These are phyloP conservation scores for Wolfiporia cocos DNA, from an alignment of 1,284 basidiomycete genomes.

Conservation along the genomic window DNA sequence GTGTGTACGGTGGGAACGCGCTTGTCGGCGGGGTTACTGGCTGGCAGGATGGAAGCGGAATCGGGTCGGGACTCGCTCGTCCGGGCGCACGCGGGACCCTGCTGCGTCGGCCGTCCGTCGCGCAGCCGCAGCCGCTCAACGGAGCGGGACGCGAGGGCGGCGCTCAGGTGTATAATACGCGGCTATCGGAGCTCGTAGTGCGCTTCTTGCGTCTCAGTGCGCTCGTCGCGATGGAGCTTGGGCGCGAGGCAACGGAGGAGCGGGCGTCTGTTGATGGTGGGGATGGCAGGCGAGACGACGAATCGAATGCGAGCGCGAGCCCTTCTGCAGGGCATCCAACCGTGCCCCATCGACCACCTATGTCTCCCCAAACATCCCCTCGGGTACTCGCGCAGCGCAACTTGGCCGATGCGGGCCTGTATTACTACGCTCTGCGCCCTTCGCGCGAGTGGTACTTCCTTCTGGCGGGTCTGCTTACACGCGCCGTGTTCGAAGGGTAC, in stretches of 20 bases:
- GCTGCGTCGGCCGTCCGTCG: slow-evolving; percentile 38
- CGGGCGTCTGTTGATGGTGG: slow-evolving; percentile 26
- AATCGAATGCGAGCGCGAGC: background rate
- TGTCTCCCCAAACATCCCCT: slow-evolving; percentile 21
- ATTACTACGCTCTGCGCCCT: slow-evolving; percentile 50
- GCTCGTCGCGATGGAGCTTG: slow-evolving; percentile 66
- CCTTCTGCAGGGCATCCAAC: background rate
- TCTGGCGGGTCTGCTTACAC: slow-evolving; percentile 66
- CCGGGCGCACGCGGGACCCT: slow-evolving; percentile 48
- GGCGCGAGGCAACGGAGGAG: slow-evolving; percentile 44
- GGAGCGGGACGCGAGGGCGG: slow-evolving; percentile 17
- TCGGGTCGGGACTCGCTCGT: slow-evolving; percentile 59
- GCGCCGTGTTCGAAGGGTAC: slow-evolving; percentile 78
- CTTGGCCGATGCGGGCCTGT: slow-evolving; percentile 21
- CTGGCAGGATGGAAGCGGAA: slow-evolving; percentile 64
- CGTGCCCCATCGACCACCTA: slow-evolving; percentile 4
- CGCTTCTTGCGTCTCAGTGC: slow-evolving; percentile 71
- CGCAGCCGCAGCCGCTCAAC: slow-evolving; percentile 4
- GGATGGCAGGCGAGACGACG: slow-evolving; percentile 26
- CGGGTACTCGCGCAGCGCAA: slow-evolving; percentile 18
- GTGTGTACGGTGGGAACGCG: slow-evolving; percentile 10
- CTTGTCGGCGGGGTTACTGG: slow-evolving; percentile 52
- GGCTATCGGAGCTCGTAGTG: slow-evolving; percentile 61
- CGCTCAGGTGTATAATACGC: slow-evolving; percentile 46
- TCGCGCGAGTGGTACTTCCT: slow-evolving; percentile 78